Base-by-base conservation (phyloP, 108 stramenopile species). In the Cylindrotheca closterium region DNA sequence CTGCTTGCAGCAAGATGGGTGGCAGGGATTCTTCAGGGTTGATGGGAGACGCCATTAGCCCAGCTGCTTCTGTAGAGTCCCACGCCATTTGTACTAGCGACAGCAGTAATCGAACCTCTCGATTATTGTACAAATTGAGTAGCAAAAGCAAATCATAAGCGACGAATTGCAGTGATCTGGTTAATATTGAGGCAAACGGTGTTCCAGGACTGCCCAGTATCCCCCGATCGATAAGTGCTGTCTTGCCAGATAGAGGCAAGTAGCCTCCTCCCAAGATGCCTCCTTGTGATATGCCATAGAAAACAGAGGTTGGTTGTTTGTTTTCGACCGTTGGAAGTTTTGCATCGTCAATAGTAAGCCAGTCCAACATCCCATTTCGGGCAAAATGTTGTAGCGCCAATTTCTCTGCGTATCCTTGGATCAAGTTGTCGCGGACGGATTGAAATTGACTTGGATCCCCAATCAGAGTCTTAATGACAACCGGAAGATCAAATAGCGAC, bases 231-330 rank as follows among this genome's bases (percentile, higher is more conserved):
- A 92, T 77, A 29, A 87, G 58, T 18, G 57, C 67, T 5, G 70
- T 75, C 1, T 67, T 47, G 1, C 73, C 80, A 23, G 67, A 42
- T 27, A 76, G 54, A 18, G 76, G 65, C 19, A 79, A 59, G 70
- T 89, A 92, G 19, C 73, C 73, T 51, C 77, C 84, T 7, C 91
- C 91, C 7, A 92, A 45, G 31, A 92, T 86, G 17, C 83, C 91
- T 8, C 91, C 91, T 72, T 89, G 86, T 22, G 81, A 83, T 32
- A 86, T 87, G 8, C 91, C 91, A 58, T 92, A 89, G 63, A 87
- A 92, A 5, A 75, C 67, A 4, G 57, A 78, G 7, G 59, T 8
- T 24, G 68, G 65, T 15, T 33, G 4, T 19, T 53, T 29, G 37
- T 42, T 15, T 3, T 26, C 63, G 3, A 37, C 21, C 37, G 37